A percentile compares a stretch with the other conserved stretches of the same genome.
Evolutionary conservation across 805 yeast species (phyloP).

Genomic region (Gaillardinia entomophila): DNA sequence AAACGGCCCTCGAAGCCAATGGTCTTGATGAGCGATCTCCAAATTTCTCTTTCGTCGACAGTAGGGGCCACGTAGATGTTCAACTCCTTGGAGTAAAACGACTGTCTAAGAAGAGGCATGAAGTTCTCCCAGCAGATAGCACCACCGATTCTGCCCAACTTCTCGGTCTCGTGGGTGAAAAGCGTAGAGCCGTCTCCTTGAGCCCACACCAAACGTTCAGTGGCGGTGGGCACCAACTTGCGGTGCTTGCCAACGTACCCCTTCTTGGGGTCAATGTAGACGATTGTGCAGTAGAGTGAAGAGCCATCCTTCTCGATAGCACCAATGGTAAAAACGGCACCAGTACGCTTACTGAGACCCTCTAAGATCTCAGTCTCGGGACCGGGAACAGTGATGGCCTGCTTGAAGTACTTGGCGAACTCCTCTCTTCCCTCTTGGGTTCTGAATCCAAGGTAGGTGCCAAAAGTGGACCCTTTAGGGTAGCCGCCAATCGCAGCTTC

Average conservation of each 20-base stretch:
- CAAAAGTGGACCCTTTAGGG: constrained; percentile 40
- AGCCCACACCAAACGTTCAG: constrained; percentile 42
- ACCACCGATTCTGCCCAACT: constrained; percentile 33
- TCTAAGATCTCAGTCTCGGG: constrained; percentile 28
- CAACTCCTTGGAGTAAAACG: constrained; percentile 39
- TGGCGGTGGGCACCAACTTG: constrained; percentile 40
- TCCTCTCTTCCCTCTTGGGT: constrained; percentile 36
- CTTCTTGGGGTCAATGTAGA: constrained; percentile 30
- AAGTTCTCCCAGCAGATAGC: constrained; percentile 46
- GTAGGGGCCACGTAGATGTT: constrained; percentile 38
- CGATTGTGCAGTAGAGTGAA: constrained; percentile 36
- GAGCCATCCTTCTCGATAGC: constrained; percentile 32
- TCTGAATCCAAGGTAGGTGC: constrained; percentile 38
- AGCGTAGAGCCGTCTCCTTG: constrained; percentile 43
- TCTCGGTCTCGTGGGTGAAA: constrained; percentile 25
- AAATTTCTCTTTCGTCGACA: constrained; percentile 37
- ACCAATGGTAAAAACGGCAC: constrained; percentile 33
- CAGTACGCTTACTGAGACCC: constrained; percentile 24
- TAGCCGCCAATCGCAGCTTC: constrained; percentile 44
- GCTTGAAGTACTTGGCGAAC: constrained; percentile 27
- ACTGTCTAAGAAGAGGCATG: constrained; percentile 34
- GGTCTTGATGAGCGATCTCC: constrained; percentile 38
- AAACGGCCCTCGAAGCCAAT: constrained; percentile 35
- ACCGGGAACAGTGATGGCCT: constrained; percentile 30
- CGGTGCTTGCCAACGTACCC: constrained; percentile 37